Evolutionary conservation across 2,329 filamentous ascomycete species (phyloP), one percentile per base, ranked within the genome.

Genomic region (Sphaerostilbella broomeana): DNA sequence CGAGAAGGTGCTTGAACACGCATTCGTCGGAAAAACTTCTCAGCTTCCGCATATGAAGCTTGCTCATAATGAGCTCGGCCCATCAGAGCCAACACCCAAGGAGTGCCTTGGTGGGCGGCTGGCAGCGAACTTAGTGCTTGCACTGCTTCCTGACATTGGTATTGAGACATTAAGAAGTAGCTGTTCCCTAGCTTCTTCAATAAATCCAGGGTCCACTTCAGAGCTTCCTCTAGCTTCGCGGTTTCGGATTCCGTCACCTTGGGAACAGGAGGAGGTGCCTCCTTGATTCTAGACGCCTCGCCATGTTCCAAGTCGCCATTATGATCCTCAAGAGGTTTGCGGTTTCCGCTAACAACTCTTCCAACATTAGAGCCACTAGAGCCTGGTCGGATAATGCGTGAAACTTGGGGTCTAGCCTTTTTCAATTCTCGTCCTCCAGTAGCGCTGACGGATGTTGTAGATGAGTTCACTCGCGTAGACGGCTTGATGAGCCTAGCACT

Each of bases 11-110:
- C 81, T 50, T 92, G 72, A 21, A 82, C 76, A 35, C 87, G 81
- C 49, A 98, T 77, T 40, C 81, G 79, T 42, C 79, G 73, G 60
- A 95, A 98, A 53, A 81, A 84, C 48, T 84, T 86, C 57, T 95
- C 90, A 3, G 92, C 87, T 47, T 95, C 86, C 2, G 71, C 68
- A 57, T 97, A 95, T 49, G 83, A 77, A 8, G 84, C 84, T 58
- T 90, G 86, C 65, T 98, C 92, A 58, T 94, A 95, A 56, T 94
- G 79, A 13, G 89, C 87, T 50, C 86, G 84, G 6, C 88, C 94
- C 56, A 97, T 82, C 55, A 94, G 87, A 5, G 88, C 82, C 41
- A 95, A 72, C 11, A 95, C 87, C 86, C 88, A 97, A 1, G 92
- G 86, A 2, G 90, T 95, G 46, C 95, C 88, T 51, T 86, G 80